These are phyloP conservation scores for Alternaria sp. DNA, from an alignment of 2,329 filamentous ascomycete genomes.

Conservation along the genomic window DNA sequence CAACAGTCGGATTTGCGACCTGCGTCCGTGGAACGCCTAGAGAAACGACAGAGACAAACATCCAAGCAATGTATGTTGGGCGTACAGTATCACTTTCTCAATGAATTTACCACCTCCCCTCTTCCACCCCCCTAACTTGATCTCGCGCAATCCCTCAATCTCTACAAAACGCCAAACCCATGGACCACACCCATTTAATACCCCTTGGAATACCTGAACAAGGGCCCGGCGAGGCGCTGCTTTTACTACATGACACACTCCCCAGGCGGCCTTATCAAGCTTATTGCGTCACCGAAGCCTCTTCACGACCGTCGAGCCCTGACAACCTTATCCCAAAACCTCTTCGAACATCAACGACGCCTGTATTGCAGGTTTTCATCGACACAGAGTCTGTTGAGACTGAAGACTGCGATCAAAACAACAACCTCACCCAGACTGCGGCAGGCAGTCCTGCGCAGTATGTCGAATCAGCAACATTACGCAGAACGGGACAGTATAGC, in stretches of 20 bases:
- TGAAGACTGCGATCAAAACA: background rate
- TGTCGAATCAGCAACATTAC: background rate
- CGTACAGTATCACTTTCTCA: conserved; percentile 1
- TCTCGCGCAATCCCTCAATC: background rate
- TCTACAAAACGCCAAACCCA: background rate
- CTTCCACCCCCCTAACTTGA: background rate
- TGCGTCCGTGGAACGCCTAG: conserved; percentile 1
- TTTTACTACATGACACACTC: background rate
- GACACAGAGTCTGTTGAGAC: background rate
- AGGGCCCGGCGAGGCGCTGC: conserved; percentile 3
- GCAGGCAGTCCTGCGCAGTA: background rate
- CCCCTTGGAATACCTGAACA: background rate
- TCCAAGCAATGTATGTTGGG: background rate
- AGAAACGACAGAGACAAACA: background rate
- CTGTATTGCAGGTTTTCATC: background rate
- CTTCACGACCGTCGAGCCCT: conserved; percentile 24
- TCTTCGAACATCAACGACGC: background rate
- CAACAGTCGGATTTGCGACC: background rate
- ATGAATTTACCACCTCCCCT: background rate
- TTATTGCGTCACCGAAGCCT: conserved; percentile 28
- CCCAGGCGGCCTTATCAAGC: conserved; percentile 21
- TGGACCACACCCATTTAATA: background rate
- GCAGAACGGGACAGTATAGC: background rate
- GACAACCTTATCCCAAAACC: conserved; percentile 15
- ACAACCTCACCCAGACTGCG: background rate